These are phyloP conservation scores for Ilyonectria destructans DNA, from an alignment of 2,329 filamentous ascomycete species.

Conservation along the genomic window DNA sequence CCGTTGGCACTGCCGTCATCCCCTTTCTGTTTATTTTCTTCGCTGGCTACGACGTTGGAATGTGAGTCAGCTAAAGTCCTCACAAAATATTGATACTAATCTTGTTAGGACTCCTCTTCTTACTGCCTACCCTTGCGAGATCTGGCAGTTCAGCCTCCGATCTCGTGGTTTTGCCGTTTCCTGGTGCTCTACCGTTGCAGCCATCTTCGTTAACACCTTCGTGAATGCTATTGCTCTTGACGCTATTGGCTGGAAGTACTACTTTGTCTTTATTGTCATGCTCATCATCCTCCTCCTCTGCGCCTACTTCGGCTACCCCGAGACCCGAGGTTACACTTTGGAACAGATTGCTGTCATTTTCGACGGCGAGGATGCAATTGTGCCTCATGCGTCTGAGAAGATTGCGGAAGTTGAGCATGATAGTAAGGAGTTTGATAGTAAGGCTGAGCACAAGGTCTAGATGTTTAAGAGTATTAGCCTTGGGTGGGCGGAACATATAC, in stretches of 20 bases:
- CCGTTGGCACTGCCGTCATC: constrained; percentile 62
- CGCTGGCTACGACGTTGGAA: constrained; percentile 62
- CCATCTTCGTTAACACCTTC: constrained; percentile 56
- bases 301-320: constrained; percentile 49
- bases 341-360: constrained; percentile 46
- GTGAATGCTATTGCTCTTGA: constrained; percentile 52
- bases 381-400: constrained; percentile 27
- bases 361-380: constrained; percentile 39
- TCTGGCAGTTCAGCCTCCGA: constrained; percentile 53
- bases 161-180: constrained; percentile 60
- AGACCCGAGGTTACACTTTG: constrained; percentile 52
- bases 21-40: constrained; percentile 66
- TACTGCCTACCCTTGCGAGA: constrained; percentile 60
- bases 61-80: constrained; percentile 38
- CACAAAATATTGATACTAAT: neutral
- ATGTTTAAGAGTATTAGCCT: neutral
- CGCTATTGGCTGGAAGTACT: constrained; percentile 40
- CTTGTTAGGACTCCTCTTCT: constrained; percentile 58
- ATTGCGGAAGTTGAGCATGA: constrained; percentile 22
- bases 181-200: constrained; percentile 57
- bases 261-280: constrained; percentile 40
- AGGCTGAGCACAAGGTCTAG: constrained; percentile 21
- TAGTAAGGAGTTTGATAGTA: constrained; percentile 1
- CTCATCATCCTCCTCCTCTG: constrained; percentile 39
- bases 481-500: neutral